Conservation (phyloP, 2,329 filamentous ascomycete species). For the Aspergillus caelatus region DNA sequence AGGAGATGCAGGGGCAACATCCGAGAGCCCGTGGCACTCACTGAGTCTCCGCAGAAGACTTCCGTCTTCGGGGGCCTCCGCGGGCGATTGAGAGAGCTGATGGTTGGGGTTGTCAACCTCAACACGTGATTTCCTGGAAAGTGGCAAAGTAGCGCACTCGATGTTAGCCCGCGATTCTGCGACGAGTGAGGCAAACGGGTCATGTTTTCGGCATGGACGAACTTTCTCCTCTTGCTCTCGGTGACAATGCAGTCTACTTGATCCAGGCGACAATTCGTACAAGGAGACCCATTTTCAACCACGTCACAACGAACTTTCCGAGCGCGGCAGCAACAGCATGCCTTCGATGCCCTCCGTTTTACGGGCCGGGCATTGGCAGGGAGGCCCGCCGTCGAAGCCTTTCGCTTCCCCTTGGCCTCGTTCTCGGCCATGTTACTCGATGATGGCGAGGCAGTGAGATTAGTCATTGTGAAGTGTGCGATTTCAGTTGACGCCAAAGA, state of each 20-base stretch:
- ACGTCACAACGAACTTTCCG: conserved; percentile 95
- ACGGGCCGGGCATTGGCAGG: conserved; percentile 59
- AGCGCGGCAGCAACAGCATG: conserved; percentile 83
- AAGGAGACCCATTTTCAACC: conserved; percentile 80
- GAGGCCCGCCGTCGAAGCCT: conserved; percentile 59
- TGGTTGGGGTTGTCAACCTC: conserved; percentile 41
- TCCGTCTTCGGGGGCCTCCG: conserved; percentile 38
- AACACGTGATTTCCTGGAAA: conserved; percentile 42
- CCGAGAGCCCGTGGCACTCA: conserved; percentile 32
- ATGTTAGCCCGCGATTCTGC: conserved; percentile 16
- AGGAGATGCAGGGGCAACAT: conserved; percentile 40
- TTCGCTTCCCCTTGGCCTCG: conserved; percentile 55
- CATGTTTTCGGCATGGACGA: conserved; percentile 28
- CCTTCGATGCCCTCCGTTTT: conserved; percentile 87
- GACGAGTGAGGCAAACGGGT: conserved; percentile 9
- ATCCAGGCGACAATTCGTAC: conserved; percentile 75
- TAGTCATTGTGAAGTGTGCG: conserved; percentile 27
- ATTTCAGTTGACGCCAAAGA: conserved; percentile 14
- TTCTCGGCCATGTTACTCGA: conserved; percentile 26
- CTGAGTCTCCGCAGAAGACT: conserved; percentile 31
- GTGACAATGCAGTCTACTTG: conserved; percentile 63
- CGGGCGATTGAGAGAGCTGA: conserved; percentile 34
- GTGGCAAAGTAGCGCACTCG: conserved; percentile 11
- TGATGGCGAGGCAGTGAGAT: conserved; percentile 21
- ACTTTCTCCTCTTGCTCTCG: conserved; percentile 76